Conservation (phyloP, 345 rosid species). For the Rhizophora mangle region DNA sequence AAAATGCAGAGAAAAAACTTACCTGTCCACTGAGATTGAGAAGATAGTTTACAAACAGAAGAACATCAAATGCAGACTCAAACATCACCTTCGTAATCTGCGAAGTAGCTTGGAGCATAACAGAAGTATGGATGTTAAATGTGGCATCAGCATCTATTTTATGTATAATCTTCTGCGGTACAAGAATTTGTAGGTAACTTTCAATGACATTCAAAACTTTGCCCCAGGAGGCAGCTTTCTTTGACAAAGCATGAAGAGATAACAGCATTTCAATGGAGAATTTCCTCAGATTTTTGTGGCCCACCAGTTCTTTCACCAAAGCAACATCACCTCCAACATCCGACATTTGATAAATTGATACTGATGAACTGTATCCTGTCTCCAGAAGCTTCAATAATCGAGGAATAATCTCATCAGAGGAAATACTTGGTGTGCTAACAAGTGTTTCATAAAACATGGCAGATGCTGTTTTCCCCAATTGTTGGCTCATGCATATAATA, state of each 20-base stretch:
- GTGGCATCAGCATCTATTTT: constrained; percentile 40
- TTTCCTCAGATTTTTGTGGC: constrained; percentile 71
- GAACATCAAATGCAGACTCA: constrained; percentile 75
- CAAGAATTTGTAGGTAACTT: constrained; percentile 62
- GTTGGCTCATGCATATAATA: constrained; percentile 58
- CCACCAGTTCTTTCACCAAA: constrained; percentile 57
- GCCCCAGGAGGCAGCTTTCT: constrained; percentile 73
- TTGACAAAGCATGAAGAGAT: constrained; percentile 54
- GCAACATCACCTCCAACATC: constrained; percentile 59
- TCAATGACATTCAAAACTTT: constrained; percentile 61
- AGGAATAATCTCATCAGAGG: constrained; percentile 70
- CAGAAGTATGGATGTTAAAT: constrained; percentile 41
- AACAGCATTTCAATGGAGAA: constrained; percentile 74
- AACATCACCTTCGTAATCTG: constrained; percentile 84
- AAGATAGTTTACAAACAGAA: constrained; percentile 76
- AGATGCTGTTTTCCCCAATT: constrained; percentile 70
- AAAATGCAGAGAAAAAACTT: constrained; percentile 22
- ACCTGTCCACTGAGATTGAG: constrained; percentile 75
- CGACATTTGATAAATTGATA: constrained; percentile 34
- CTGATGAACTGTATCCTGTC: constrained; percentile 61
- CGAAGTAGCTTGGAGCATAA: constrained; percentile 71
- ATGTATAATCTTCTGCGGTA: constrained; percentile 61
- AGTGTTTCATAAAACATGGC: constrained; percentile 74
- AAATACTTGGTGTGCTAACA: constrained; percentile 49
- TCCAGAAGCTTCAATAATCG: constrained; percentile 73